A percentile compares a stretch with the other conserved stretches of the same genome.
phyloP scores from a whole-genome alignment of 208 protist species.

The Leishmania braziliensis region DNA sequence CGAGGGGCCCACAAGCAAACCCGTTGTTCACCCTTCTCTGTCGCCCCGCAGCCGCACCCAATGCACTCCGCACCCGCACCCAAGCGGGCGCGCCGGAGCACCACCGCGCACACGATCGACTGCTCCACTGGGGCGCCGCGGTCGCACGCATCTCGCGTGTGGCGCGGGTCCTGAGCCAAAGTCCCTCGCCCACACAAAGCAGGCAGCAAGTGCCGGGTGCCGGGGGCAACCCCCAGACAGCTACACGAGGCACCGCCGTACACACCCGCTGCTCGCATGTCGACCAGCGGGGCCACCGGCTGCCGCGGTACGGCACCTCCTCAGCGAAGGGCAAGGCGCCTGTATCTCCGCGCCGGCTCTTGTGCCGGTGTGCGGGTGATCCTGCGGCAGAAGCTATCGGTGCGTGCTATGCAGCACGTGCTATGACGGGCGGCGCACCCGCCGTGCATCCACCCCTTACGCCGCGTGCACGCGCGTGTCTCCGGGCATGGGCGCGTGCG shows the following conservation, averaged over 20 bases:
- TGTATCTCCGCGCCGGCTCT: constrained; percentile 28
- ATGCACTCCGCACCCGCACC: not conserved
- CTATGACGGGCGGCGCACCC: constrained; percentile 26
- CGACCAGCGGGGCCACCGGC: constrained; percentile 29
- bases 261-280: constrained; percentile 33
- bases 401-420: constrained; percentile 13
- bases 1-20: constrained; percentile 48
- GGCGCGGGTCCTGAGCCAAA: constrained; percentile 70
- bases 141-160: constrained; percentile 17
- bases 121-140: constrained; percentile 30
- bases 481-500: constrained; percentile 2
- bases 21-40: constrained; percentile 33
- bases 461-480: not conserved
- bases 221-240: constrained; percentile 30
- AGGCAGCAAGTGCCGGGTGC: constrained; percentile 66
- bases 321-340: constrained; percentile 20
- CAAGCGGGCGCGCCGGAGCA: constrained; percentile 1
- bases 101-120: constrained; percentile 28
- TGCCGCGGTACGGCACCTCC: constrained; percentile 30
- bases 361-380: constrained; percentile 31
- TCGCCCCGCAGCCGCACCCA: constrained; percentile 26
- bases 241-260: constrained; percentile 35
- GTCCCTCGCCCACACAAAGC: constrained; percentile 55
- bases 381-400: constrained; percentile 27
- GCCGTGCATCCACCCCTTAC: constrained; percentile 26